phyloP scores from a whole-genome alignment of 768 basidiomycete species.

The Phanerochaete sordida region DNA sequence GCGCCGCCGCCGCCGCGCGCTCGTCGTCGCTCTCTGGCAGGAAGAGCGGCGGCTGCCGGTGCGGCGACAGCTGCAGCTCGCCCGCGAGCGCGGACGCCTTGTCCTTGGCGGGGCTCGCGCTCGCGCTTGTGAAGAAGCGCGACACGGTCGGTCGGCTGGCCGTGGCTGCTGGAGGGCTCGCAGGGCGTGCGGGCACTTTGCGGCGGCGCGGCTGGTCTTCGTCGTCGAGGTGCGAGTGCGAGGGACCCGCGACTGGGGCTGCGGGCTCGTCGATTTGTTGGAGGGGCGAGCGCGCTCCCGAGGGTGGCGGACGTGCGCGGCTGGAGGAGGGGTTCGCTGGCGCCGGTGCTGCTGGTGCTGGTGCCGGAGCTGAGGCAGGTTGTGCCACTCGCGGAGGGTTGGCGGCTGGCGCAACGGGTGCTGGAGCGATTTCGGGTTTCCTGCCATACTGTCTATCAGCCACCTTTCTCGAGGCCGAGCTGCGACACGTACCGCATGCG shows the following conservation, averaged over 20 bases:
- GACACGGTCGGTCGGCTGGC: slow-evolving; percentile 5
- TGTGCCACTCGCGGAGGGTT: slow-evolving; percentile 4
- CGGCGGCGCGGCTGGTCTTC: slow-evolving; percentile 20
- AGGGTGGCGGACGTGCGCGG: slow-evolving; percentile 4
- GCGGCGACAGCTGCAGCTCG: slow-evolving; percentile 21
- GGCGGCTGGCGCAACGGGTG: neutral
- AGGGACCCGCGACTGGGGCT: slow-evolving; percentile 16
- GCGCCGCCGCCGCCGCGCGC: slow-evolving; percentile 11
- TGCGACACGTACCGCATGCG: slow-evolving; percentile 60
- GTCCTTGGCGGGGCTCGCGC: slow-evolving; percentile 6
- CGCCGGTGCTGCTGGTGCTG: slow-evolving; percentile 3
- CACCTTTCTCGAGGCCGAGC: neutral
- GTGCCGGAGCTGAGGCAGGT: slow-evolving; percentile 8
- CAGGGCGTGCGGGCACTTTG: slow-evolving; percentile 18
- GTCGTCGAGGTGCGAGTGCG: slow-evolving; percentile 21
- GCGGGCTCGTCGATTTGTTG: slow-evolving; percentile 18
- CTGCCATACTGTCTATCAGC: no score
- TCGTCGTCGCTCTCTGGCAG: slow-evolving; percentile 30
- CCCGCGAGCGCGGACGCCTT: slow-evolving; percentile 28
- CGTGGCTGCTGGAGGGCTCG: slow-evolving; percentile 15
- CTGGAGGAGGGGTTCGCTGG: neutral
- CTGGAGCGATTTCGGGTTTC: neutral
- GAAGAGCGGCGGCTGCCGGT: slow-evolving; percentile 17
- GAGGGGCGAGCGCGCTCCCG: slow-evolving; percentile 15
- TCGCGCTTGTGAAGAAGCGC: slow-evolving; percentile 9